These are phyloP conservation scores for Colletotrichum sp. DNA, from an alignment of 2,329 filamentous ascomycete genomes.

Conservation along the genomic window DNA sequence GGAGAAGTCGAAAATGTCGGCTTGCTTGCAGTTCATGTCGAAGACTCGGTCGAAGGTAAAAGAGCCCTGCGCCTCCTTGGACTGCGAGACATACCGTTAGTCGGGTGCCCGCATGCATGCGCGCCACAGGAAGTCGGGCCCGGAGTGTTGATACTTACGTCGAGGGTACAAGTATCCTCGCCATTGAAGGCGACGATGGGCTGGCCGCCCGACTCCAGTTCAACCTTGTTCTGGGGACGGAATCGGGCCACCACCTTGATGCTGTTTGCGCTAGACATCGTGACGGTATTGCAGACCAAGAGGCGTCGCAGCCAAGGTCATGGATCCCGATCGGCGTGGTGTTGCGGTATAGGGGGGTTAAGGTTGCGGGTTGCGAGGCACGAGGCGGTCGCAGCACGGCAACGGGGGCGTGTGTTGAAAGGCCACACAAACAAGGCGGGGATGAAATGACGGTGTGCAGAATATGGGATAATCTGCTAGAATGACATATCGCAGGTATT, in stretches of 20 bases:
- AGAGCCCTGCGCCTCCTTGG: conserved; percentile 78
- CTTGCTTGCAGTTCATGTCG: conserved; percentile 88
- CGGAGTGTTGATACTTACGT: conserved; percentile 62
- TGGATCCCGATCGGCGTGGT: conserved; percentile 6
- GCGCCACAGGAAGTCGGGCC: not conserved
- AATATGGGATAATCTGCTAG: conserved; percentile 14
- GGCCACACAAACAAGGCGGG: conserved; percentile 19
- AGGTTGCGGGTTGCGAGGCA: conserved; percentile 11
- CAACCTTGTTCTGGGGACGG: conserved; percentile 93
- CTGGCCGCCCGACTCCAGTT: conserved; percentile 87
- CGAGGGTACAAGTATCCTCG: conserved; percentile 86
- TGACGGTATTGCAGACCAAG: conserved; percentile 32
- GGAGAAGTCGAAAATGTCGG: conserved; percentile 97
- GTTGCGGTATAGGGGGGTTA: not conserved
- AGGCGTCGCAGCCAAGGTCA: conserved; percentile 14
- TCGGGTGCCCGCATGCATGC: not conserved
- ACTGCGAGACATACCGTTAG: conserved; percentile 54
- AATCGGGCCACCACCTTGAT: conserved; percentile 97
- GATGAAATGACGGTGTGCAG: conserved; percentile 22
- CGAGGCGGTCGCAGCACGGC: conserved; percentile 20
- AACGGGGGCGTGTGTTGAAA: conserved; percentile 13
- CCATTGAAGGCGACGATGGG: conserved; percentile 89
- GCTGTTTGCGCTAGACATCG: conserved; percentile 65
- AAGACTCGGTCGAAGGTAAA: conserved; percentile 99
- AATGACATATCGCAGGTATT: conserved; percentile 22